These are phyloP conservation scores for Penicillium glabrum DNA, from an alignment of 2,329 filamentous ascomycete genomes.

Conservation along the genomic window DNA sequence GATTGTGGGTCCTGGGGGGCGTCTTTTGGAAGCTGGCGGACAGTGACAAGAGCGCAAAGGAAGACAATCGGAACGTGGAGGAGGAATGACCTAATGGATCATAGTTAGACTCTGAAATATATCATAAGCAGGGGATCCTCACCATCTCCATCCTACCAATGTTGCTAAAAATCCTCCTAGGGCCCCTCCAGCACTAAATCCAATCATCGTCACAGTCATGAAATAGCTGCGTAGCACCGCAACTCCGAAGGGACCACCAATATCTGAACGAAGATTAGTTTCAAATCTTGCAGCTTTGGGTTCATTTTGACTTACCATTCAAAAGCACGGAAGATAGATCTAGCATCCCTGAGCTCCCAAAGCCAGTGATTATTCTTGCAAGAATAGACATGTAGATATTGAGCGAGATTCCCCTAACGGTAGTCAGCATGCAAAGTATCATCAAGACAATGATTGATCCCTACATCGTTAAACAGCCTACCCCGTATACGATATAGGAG, in stretches of 20 bases:
- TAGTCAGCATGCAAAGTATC: background rate
- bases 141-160: constrained; percentile 1
- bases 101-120: background rate
- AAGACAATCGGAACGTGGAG: background rate
- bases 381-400: background rate
- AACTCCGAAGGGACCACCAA: background rate
- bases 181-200: background rate
- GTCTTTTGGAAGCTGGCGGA: background rate
- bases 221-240: constrained; percentile 1
- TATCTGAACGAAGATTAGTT: background rate
- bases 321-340: constrained; percentile 1
- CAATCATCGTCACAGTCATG: constrained; percentile 1
- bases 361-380: background rate
- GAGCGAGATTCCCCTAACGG: background rate
- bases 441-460: background rate
- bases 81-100: background rate
- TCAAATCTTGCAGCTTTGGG: background rate
- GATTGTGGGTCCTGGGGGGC: background rate
- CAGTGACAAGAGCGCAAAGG: background rate
- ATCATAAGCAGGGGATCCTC: too few species aligned
- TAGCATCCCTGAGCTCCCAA: constrained; percentile 2
- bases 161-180: background rate
- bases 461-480: background rate
- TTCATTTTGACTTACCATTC: background rate
- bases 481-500: background rate